Evolutionary conservation across 2,329 filamentous ascomycete genomes (phyloP).

Genomic region (Botrytis cinerea): DNA sequence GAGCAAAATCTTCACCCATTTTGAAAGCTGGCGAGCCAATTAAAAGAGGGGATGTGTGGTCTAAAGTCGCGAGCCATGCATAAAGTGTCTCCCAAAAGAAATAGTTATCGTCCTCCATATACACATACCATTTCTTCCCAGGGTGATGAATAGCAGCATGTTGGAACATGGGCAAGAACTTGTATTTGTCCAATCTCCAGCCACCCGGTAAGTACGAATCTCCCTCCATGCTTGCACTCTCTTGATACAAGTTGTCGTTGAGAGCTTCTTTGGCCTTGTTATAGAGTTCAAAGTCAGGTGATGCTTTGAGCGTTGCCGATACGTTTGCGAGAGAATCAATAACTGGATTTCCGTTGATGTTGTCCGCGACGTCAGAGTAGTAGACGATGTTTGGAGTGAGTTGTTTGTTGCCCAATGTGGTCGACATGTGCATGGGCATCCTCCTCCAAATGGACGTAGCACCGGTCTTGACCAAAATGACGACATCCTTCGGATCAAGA

Average conservation of each 20-base stretch:
- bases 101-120: conserved; percentile 61
- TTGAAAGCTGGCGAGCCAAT: conserved; percentile 50
- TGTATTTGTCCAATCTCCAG: conserved; percentile 63
- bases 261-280: conserved; percentile 19
- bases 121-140: conserved; percentile 59
- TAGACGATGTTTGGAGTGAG: conserved; percentile 27
- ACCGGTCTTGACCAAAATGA: conserved; percentile 30
- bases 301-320: conserved; percentile 25
- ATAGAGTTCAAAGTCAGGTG: conserved; percentile 28
- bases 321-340: conserved; percentile 29
- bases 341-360: conserved; percentile 26
- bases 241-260: conserved; percentile 27
- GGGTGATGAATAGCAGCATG: conserved; percentile 54
- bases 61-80: conserved; percentile 50
- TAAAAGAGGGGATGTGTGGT: conserved; percentile 50
- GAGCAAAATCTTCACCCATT: conserved; percentile 50
- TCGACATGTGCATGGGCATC: conserved; percentile 30
- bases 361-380: conserved; percentile 26
- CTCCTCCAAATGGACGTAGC: conserved; percentile 28
- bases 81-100: conserved; percentile 55
- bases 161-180: conserved; percentile 61
- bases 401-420: conserved; percentile 23
- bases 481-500: conserved; percentile 27
- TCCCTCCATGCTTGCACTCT: conserved; percentile 27
- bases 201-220: conserved; percentile 36